Evolutionary conservation across 768 basidiomycete species (phyloP).

Genomic region (Calocera viscosa): DNA sequence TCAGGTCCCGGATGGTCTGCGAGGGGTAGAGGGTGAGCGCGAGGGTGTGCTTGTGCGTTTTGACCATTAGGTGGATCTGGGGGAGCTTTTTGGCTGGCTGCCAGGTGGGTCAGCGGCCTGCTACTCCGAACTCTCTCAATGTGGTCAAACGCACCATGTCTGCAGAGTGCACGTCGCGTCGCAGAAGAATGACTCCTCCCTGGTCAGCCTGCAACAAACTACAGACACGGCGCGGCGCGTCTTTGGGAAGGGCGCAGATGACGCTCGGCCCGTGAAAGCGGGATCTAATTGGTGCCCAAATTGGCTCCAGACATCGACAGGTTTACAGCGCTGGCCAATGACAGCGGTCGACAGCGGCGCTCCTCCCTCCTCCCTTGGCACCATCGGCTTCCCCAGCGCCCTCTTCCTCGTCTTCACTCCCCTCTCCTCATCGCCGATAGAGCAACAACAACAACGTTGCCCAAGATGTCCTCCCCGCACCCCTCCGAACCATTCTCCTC

Average conservation of each 20-base stretch:
- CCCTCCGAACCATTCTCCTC: neutral
- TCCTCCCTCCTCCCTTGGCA: neutral
- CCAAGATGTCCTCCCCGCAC: neutral
- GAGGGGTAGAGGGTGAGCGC: constrained; percentile 45
- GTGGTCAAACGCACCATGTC: neutral
- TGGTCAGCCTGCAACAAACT: too few relatives aligned
- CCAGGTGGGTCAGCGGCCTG: neutral
- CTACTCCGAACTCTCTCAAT: neutral
- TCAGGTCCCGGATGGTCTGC: constrained; percentile 45
- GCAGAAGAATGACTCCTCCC: neutral
- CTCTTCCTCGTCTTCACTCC: neutral
- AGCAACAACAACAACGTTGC: neutral
- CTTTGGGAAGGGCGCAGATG: too few relatives aligned
- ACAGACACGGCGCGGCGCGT: too few relatives aligned
- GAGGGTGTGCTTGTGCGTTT: constrained; percentile 59
- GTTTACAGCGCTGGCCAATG: too few relatives aligned
- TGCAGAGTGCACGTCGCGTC: neutral
- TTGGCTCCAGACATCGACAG: neutral
- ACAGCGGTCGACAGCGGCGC: neutral
- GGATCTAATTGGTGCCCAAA: neutral
- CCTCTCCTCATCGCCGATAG: neutral
- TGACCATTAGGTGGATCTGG: constrained; percentile 58
- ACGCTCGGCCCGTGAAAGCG: neutral
- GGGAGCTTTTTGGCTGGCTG: constrained; percentile 27
- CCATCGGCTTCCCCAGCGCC: neutral